Percentiles rank a stretch among this genome's conserved stretches.
These are phyloP conservation scores for Stentor roeselii DNA, from an alignment of 73 alveolate species.

Conservation along the genomic window DNA sequence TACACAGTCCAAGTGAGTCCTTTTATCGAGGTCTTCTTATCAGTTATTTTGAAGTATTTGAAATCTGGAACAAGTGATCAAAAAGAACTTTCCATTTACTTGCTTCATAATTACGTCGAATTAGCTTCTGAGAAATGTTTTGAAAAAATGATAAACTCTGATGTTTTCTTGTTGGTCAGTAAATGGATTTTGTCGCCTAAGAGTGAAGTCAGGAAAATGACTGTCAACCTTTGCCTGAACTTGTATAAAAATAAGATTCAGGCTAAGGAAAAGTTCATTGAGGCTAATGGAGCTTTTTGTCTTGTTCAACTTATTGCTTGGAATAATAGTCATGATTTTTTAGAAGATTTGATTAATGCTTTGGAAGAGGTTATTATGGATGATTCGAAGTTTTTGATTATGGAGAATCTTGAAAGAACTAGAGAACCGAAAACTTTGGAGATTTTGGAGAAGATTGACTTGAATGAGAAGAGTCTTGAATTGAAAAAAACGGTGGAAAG, in stretches of 20 bases:
- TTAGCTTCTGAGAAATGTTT: neutral
- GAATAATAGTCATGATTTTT: neutral
- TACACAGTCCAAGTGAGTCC: neutral
- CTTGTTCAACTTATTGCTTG: constrained; percentile 11
- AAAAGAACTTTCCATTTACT: neutral
- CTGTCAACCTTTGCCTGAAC: neutral
- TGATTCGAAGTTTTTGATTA: too few species aligned
- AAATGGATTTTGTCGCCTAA: constrained; percentile 8
- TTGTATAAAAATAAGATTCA: neutral
- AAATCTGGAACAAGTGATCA: neutral
- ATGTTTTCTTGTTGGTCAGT: neutral
- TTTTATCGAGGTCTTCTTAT: neutral
- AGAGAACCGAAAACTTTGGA: neutral
- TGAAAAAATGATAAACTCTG: neutral
- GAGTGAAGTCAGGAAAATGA: neutral
- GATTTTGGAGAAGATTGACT: neutral
- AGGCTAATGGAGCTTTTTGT: neutral
- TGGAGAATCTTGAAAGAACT: neutral
- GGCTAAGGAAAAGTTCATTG: neutral
- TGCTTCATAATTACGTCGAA: neutral
- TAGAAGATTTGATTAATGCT: neutral
- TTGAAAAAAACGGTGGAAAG: neutral
- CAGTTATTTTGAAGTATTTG: neutral
- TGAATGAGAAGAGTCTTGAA: neutral
- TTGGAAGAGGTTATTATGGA: neutral